Conservation (phyloP, 495 filamentous ascomycete species). For the Daldinia caldariorum region DNA sequence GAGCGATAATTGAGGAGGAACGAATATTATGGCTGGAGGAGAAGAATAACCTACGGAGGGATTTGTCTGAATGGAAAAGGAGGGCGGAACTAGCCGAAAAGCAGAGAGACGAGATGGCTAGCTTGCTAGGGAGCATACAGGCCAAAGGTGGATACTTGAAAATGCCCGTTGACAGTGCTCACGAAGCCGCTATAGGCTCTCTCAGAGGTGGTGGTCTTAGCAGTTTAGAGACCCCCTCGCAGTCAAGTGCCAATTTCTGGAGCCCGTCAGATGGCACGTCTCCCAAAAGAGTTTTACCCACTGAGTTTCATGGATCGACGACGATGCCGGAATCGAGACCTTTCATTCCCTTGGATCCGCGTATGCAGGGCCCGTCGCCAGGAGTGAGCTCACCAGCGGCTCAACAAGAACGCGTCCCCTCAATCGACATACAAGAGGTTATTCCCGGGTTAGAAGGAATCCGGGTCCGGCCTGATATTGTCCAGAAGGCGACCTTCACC, state of each 20-base stretch:
- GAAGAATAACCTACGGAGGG: constrained; percentile 46
- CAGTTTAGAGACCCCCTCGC: constrained; percentile 24
- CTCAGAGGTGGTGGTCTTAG: constrained; percentile 45
- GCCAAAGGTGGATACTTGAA: background rate
- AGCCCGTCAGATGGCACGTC: constrained; percentile 33
- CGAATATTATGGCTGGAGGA: constrained; percentile 54
- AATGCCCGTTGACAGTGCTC: constrained; percentile 23
- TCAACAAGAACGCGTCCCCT: constrained; percentile 44
- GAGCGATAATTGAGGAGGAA: constrained; percentile 57
- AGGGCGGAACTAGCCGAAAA: constrained; percentile 38
- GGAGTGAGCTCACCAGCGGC: constrained; percentile 25
- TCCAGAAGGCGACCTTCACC: constrained; percentile 57
- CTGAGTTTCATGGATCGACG: constrained; percentile 19
- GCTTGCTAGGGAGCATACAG: constrained; percentile 6
- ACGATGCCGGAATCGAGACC: constrained; percentile 48
- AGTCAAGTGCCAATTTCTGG: constrained; percentile 20
- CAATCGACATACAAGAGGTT: constrained; percentile 58
- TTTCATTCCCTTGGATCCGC: constrained; percentile 47
- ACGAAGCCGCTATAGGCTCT: constrained; percentile 16
- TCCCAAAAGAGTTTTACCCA: constrained; percentile 21
- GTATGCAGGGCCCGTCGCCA: constrained; percentile 43
- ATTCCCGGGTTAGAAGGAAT: constrained; percentile 59
- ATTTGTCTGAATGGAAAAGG: constrained; percentile 40
- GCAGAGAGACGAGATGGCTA: constrained; percentile 35
- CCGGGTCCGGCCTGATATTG: constrained; percentile 51